Evolutionary conservation across 257 asterid genomes (phyloP), one percentile per base, ranked within the genome.

Genomic region (Paulownia fortunei): DNA sequence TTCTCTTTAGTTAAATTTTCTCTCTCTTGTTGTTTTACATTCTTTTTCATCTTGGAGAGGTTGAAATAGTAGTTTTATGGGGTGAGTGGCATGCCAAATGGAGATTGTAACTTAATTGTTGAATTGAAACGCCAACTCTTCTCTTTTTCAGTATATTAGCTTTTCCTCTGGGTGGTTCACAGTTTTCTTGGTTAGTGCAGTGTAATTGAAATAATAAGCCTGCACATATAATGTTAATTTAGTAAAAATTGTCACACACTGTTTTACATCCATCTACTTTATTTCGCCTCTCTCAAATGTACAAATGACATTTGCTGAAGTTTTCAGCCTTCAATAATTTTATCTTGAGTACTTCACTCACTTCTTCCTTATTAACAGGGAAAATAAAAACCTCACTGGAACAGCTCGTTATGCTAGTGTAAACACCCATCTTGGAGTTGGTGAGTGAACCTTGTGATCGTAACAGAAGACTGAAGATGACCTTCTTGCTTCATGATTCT

Each of bases 321-420:
- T 58, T 54, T 78, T 47, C 23, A 47, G 18, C 32, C 59, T 46
- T 68, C 13, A 18, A 39, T 76, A 76, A 30, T 72, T 51, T 79
- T 42, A 2, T 71, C 69, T 55, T 56, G 8, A 44, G 42, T 60
- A 6, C 18, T 19, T 73, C 54, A 34, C 56, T 74, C 34, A 16
- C 56, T 67, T 63, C 47, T 64, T 81, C 34, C 56, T 55, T 51
- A 23, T 76, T 74, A 76, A 34, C 91, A 95, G 99, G 87, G 99
- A 95, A 84, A 95, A 94, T 85, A 94, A 92, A 85, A 94, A 94
- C 85, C 97, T 94, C 77, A 92, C 99, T 4, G 99, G 99, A 55
- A 94, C 99, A 9, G 97, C 99, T 73, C 98, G 98, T 54, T 95
- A 95, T 87, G 98, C 98, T 19, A 95, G 99, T 82, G 97, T 93